Evolutionary conservation across 495 filamentous ascomycete genomes (phyloP), one percentile per base, ranked within the genome.

Genomic region (Penicillium odoratum): DNA sequence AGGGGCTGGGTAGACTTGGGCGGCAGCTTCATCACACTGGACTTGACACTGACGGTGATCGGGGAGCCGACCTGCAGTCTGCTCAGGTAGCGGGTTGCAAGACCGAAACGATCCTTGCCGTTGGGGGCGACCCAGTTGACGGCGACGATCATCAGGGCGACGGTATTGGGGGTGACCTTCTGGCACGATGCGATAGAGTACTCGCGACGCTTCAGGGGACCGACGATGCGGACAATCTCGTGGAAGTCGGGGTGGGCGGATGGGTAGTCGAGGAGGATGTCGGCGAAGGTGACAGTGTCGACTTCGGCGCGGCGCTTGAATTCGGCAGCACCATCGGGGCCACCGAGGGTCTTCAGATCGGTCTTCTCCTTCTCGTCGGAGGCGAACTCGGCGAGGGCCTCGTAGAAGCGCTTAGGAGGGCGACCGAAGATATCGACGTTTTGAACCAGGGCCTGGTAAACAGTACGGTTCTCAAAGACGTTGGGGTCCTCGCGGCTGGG

Each of bases 111-210:
- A 53, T 93, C 88, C 61, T 93, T 88, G 70, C 95, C 92, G 62
- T 84, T 82, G 52, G 89, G 83, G 74, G 96, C 93, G 51, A 89
- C 84, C 95, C 95, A 98, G 77, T 85, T 83, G 63, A 98, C 94
- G n/a, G 92, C 93, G 46, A 98, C 94, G 67, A 98, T 96, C 84
- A 98, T 92, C 57, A 98, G 82, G n/a, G 91, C 83, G 48, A 98
- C 91, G 58, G 82, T 85, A 61, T 80, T 90, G 3, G 94, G 93
- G 3, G 89, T 90, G 7, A 96, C 93, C 60, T 91, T 91, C 76
- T 98, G 94, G 49, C 90, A 91, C 9, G 93, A 97, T 30, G 94
- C 95, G 63, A 98, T 97, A 25, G 90, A 95, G 84, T 98, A 98
- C 73, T 98, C 94, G 53, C 94, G 85, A 51, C 94, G 90, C 82